phyloP scores from a whole-genome alignment of 140 eudicot genomes.

The Artemisia princeps region DNA sequence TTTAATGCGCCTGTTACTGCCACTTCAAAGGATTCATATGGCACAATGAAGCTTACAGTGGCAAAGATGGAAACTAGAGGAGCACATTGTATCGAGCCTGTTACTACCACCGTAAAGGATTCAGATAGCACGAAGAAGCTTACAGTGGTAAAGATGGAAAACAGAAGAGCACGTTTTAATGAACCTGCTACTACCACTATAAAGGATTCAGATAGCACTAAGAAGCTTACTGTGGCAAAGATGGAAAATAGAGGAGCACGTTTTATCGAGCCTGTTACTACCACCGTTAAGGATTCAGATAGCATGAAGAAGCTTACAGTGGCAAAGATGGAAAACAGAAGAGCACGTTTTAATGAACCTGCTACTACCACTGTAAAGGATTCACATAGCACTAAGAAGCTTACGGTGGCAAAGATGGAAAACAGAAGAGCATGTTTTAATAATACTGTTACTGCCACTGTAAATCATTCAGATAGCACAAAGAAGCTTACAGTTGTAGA shows the following conservation, averaged over 20 bases:
- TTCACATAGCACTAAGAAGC: no score
- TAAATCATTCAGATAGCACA: slow-evolving; percentile 29
- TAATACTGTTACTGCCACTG: slow-evolving; percentile 32
- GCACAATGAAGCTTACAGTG: slow-evolving; percentile 15
- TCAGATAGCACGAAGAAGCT: no score
- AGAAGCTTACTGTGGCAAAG: slow-evolving; percentile 18
- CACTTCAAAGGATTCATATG: slow-evolving; percentile 29
- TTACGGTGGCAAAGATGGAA: slow-evolving; percentile 48
- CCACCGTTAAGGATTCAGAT: no score
- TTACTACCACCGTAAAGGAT: background rate
- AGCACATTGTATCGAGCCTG: slow-evolving; percentile 41
- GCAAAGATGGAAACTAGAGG: slow-evolving; percentile 1
- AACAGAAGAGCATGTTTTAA: slow-evolving; percentile 69
- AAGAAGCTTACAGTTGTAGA: slow-evolving; percentile 20
- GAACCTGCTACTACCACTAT: slow-evolving; percentile 32
- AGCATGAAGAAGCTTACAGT: no score
- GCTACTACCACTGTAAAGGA: slow-evolving; percentile 1
- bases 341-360: slow-evolving; percentile 66
- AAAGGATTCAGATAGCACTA: slow-evolving; percentile 29
- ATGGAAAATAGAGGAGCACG: no score
- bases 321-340: slow-evolving; percentile 68
- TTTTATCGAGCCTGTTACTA: no score
- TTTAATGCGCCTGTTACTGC: slow-evolving; percentile 46
- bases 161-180: slow-evolving; percentile 65
- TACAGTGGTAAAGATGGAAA: slow-evolving; percentile 53